These are phyloP conservation scores for Rhizopus microsporus DNA, from an alignment of 371 early-diverging fungal genomes.

Conservation along the genomic window DNA sequence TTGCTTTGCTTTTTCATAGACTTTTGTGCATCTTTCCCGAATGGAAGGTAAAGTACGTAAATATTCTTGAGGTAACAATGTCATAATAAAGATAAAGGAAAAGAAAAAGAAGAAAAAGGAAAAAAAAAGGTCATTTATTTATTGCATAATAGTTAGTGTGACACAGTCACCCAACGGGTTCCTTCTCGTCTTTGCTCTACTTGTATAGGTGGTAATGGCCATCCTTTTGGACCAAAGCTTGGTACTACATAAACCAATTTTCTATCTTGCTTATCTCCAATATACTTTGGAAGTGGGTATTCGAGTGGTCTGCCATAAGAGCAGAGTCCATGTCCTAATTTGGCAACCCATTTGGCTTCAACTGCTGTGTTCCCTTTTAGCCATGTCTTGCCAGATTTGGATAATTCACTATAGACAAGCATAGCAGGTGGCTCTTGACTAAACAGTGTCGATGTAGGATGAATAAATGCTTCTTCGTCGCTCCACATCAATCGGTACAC, in stretches of 20 bases:
- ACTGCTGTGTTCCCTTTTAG: slow-evolving; percentile 83
- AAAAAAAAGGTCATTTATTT: background rate
- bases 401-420: slow-evolving; percentile 73
- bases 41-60: slow-evolving; percentile 78
- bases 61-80: slow-evolving; percentile 51
- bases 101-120: slow-evolving; percentile 4
- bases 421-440: slow-evolving; percentile 76
- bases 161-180: slow-evolving; percentile 60
- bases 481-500: slow-evolving; percentile 85
- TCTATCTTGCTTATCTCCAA: slow-evolving; percentile 57
- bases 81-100: slow-evolving; percentile 20
- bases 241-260: slow-evolving; percentile 73
- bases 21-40: slow-evolving; percentile 68
- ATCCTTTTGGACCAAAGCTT: slow-evolving; percentile 74
- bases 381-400: slow-evolving; percentile 58
- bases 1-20: slow-evolving; percentile 61
- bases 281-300: slow-evolving; percentile 59
- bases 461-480: slow-evolving; percentile 73
- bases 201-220: slow-evolving; percentile 76
- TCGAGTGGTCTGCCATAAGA: slow-evolving; percentile 68
- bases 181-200: slow-evolving; percentile 67
- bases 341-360: slow-evolving; percentile 77
- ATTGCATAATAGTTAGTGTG: background rate
- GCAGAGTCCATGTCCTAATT: slow-evolving; percentile 67
- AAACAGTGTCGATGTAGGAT: slow-evolving; percentile 70